Evolutionary conservation across 1,284 basidiomycete species (phyloP).

Genomic region (Fistulinella staudtii): DNA sequence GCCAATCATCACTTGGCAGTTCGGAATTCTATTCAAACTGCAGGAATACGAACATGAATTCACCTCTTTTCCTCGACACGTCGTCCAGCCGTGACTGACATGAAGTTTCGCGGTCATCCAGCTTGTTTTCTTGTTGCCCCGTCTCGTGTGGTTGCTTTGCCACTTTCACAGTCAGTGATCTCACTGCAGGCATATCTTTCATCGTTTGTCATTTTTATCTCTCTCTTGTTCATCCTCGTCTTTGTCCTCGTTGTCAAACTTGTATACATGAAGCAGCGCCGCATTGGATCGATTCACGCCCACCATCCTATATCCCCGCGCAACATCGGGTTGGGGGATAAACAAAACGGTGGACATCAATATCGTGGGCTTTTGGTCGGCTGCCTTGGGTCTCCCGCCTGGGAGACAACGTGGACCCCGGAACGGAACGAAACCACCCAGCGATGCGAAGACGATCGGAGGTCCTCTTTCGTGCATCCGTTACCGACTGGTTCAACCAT

Average conservation of each 20-base stretch:
- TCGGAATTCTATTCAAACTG: too few species aligned
- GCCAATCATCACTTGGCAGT: too few species aligned
- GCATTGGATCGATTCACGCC: constrained; percentile 24
- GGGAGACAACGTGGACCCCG: constrained; percentile 24
- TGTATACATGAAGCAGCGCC: constrained; percentile 28
- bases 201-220: constrained; percentile 12
- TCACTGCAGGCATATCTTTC: constrained; percentile 10
- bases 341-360: constrained; percentile 5
- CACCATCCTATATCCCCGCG: too few species aligned
- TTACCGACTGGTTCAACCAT: too few species aligned
- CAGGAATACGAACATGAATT: too few species aligned
- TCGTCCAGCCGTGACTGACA: too few species aligned
- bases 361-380: constrained; percentile 23
- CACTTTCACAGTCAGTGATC: constrained; percentile 9
- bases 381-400: constrained; percentile 29
- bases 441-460: too few species aligned
- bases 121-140: constrained; percentile 2
- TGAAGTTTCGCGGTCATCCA: not conserved
- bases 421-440: constrained; percentile 6
- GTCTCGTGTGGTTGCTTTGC: constrained; percentile 12
- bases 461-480: too few species aligned
- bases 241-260: constrained; percentile 23
- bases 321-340: constrained; percentile 4
- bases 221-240: constrained; percentile 15
- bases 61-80: too few species aligned